Evolutionary conservation across 208 protist genomes (phyloP).

Genomic region (Leishmania arabica): DNA sequence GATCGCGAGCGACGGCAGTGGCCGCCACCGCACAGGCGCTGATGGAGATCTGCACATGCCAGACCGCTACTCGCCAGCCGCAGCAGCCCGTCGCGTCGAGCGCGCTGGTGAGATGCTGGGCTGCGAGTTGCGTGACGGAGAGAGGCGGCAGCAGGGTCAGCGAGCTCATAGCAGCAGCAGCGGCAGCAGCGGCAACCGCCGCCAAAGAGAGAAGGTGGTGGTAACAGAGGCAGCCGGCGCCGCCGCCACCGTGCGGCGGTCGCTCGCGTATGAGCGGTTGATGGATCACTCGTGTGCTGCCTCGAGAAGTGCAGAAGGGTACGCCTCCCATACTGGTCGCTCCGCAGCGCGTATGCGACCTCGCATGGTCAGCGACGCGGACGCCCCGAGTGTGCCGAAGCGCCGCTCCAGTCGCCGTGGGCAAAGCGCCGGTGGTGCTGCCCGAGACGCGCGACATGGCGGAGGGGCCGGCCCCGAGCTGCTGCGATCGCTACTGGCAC

Average conservation of each 20-base stretch:
- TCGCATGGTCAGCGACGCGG: neutral
- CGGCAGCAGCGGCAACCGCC: neutral
- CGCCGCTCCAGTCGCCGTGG: neutral
- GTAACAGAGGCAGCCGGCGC: neutral
- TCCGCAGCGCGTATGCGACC: neutral
- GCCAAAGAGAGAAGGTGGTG: neutral
- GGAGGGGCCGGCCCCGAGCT: slow-evolving; percentile 1
- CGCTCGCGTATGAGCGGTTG: slow-evolving; percentile 20
- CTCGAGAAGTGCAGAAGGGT: neutral
- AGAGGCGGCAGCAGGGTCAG: neutral
- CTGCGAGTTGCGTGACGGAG: neutral
- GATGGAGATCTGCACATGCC: slow-evolving; percentile 21
- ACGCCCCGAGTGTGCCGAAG: neutral
- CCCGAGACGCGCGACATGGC: neutral
- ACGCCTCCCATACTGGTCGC: neutral
- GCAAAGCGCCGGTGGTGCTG: neutral
- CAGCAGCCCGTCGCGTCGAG: slow-evolving; percentile 8
- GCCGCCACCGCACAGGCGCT: neutral
- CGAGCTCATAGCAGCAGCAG: neutral
- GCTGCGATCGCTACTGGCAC: slow-evolving; percentile 16
- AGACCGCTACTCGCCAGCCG: slow-evolving; percentile 20
- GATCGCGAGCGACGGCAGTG: neutral
- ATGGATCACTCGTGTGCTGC: neutral
- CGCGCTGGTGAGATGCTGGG: slow-evolving; percentile 11
- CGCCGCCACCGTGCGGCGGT: neutral